Evolutionary conservation across 73 alveolate genomes (phyloP).

Genomic region (Durusdinium trenchii): DNA sequence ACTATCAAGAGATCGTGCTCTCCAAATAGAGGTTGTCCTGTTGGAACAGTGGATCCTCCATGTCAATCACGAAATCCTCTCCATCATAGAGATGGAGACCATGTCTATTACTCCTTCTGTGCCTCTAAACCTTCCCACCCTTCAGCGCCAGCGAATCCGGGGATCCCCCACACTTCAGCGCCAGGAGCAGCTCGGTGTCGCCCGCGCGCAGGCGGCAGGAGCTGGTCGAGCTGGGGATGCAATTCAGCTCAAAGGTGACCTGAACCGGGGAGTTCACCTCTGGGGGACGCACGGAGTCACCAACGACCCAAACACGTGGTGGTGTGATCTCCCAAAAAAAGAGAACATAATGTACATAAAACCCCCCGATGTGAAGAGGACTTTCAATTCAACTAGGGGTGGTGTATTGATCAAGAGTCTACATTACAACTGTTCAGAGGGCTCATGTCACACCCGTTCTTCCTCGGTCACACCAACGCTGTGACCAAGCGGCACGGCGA

Average conservation of each 20-base stretch:
- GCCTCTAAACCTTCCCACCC: background rate
- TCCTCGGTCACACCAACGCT: too few relatives aligned
- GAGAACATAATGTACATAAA: background rate
- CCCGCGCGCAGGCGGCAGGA: slow-evolving; percentile 88
- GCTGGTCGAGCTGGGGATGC: slow-evolving; percentile 77
- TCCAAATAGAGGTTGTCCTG: too few relatives aligned
- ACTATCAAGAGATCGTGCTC: too few relatives aligned
- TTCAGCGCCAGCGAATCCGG: background rate
- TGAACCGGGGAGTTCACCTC: background rate
- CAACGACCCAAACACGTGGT: background rate
- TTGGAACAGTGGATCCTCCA: too few relatives aligned
- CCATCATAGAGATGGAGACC: background rate
- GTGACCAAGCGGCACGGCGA: slow-evolving; percentile 53
- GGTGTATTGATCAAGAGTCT: too few relatives aligned
- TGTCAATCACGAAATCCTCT: background rate
- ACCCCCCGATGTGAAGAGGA: background rate
- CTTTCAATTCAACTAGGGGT: background rate
- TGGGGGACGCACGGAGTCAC: background rate
- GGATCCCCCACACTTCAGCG: background rate
- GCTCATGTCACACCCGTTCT: background rate
- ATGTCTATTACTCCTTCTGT: background rate
- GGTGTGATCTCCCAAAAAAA: background rate
- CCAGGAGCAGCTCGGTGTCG: slow-evolving; percentile 71
- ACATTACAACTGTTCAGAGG: too few relatives aligned
- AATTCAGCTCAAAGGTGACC: slow-evolving; percentile 78